These are phyloP conservation scores for Metarhizium robertsii DNA, from an alignment of 2,329 filamentous ascomycete species.

Conservation along the genomic window DNA sequence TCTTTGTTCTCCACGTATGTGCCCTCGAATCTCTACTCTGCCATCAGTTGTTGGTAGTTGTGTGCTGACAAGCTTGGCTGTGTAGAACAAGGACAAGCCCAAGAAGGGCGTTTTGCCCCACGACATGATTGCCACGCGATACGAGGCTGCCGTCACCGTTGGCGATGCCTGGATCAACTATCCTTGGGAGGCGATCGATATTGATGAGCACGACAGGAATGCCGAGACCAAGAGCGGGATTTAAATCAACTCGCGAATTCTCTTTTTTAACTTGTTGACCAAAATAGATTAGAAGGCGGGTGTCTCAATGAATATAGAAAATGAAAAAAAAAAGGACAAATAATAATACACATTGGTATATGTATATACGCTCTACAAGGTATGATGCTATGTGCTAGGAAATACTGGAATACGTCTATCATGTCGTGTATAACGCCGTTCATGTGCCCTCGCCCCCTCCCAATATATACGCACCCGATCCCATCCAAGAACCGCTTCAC, in stretches of 20 bases:
- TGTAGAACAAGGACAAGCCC: conserved; percentile 86
- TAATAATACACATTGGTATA: neutral
- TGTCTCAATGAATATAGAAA: neutral
- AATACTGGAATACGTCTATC: neutral
- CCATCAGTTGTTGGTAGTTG: neutral
- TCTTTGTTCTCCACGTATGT: conserved; percentile 89
- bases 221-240: conserved; percentile 34
- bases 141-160: conserved; percentile 79
- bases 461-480: neutral
- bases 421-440: neutral
- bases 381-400: neutral
- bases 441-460: neutral
- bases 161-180: conserved; percentile 98
- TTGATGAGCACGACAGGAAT: conserved; percentile 78
- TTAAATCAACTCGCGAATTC: neutral
- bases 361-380: neutral
- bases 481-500: conserved; percentile 13
- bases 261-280: neutral
- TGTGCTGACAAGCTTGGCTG: neutral
- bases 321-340: neutral
- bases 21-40: neutral
- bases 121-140: conserved; percentile 68
- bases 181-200: conserved; percentile 93
- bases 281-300: conserved; percentile 3
- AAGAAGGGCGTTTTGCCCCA: conserved; percentile 84